Conservation (phyloP, 2,329 filamentous ascomycete genomes). For the Diplodia seriata region DNA sequence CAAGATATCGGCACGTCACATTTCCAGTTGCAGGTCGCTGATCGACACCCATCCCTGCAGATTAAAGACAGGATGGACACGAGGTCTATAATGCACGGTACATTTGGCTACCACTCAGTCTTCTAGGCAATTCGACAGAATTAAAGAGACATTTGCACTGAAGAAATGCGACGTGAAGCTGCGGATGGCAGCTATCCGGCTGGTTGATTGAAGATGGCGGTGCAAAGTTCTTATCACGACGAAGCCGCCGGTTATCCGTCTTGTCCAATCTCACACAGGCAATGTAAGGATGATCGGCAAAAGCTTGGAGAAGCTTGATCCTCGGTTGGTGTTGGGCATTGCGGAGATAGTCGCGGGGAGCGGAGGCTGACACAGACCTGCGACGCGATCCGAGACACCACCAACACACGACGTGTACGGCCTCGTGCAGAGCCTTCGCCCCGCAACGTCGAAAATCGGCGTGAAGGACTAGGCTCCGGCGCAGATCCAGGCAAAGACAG, state of each 20-base stretch:
- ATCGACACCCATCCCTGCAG: not conserved
- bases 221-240: not conserved
- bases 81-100: not conserved
- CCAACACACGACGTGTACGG: constrained; percentile 27
- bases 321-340: constrained; percentile 9
- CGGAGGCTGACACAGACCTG: constrained; percentile 30
- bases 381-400: constrained; percentile 29
- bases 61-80: not conserved
- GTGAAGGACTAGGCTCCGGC: not conserved
- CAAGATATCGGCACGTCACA: not conserved
- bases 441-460: constrained; percentile 4
- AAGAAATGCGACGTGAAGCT: not conserved
- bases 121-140: not conserved
- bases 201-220: not conserved
- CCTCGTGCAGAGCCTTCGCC: constrained; percentile 20
- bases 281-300: constrained; percentile 5
- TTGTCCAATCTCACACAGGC: not conserved
- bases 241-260: constrained; percentile 4
- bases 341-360: constrained; percentile 11
- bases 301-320: constrained; percentile 25
- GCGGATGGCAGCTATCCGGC: not conserved
- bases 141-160: not conserved
- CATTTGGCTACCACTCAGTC: not conserved
- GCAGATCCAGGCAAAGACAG: constrained; percentile 20
- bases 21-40: not conserved